phyloP scores from a whole-genome alignment of 306 rosid species.

The Delonix regia region DNA sequence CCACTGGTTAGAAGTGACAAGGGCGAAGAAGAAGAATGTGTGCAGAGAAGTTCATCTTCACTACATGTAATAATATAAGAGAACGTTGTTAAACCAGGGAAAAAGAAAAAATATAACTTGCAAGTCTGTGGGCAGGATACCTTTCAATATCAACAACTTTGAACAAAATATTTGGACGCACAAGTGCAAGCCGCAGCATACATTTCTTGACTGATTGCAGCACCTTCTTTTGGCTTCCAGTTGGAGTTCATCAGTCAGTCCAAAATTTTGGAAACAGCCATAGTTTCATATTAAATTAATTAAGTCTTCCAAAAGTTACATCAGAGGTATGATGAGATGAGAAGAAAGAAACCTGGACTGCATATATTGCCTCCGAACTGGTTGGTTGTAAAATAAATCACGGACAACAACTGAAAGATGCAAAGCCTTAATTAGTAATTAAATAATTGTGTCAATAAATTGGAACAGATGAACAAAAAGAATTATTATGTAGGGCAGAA shows the following conservation, averaged over 20 bases:
- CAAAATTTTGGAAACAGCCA: slow-evolving; percentile 37
- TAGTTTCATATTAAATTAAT: slow-evolving; percentile 37
- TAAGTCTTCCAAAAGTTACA: slow-evolving; percentile 33
- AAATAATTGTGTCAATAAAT: slow-evolving; percentile 4
- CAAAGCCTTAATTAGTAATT: slow-evolving; percentile 30
- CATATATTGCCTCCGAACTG: slow-evolving; percentile 83
- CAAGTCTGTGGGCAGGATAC: slow-evolving; percentile 46
- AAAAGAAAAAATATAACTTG: slow-evolving; percentile 26
- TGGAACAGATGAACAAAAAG: not conserved
- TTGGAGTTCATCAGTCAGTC: slow-evolving; percentile 51
- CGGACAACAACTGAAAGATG: slow-evolving; percentile 70
- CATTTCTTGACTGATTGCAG: slow-evolving; percentile 83
- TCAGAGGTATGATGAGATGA: not conserved
- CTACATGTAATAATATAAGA: slow-evolving; percentile 45
- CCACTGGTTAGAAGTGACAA: slow-evolving; percentile 65
- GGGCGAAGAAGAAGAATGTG: slow-evolving; percentile 74
- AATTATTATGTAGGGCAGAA: slow-evolving; percentile 16
- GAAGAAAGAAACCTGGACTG: slow-evolving; percentile 75
- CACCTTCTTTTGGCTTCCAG: slow-evolving; percentile 82
- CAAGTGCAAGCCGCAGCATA: slow-evolving; percentile 64
- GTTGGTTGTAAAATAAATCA: slow-evolving; percentile 96
- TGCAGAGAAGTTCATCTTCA: slow-evolving; percentile 73
- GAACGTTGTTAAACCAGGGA: slow-evolving; percentile 37
- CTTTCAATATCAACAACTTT: slow-evolving; percentile 80
- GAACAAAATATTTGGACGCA: slow-evolving; percentile 64